Percentiles rank a stretch among this genome's conserved stretches.
phyloP scores from a whole-genome alignment of 2,329 filamentous ascomycete species.

The Teratosphaeria viscida region DNA sequence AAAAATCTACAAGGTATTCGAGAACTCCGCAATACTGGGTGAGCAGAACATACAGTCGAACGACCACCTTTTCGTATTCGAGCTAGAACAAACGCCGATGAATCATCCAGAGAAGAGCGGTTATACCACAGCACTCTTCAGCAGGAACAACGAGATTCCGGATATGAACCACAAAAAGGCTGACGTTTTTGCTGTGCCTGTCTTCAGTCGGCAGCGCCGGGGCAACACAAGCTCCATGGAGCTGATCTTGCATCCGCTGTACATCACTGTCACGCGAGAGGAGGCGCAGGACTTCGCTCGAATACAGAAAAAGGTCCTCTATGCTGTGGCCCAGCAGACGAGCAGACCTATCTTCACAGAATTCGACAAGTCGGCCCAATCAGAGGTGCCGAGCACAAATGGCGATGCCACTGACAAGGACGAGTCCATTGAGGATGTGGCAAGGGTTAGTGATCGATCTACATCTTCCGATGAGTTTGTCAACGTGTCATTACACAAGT shows the following conservation, averaged over 20 bases:
- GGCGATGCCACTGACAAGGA: constrained; percentile 24
- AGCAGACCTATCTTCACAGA: constrained; percentile 55
- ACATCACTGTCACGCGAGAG: constrained; percentile 63
- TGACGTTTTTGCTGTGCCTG: constrained; percentile 59
- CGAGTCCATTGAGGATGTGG: constrained; percentile 34
- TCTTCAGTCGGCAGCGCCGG: constrained; percentile 47
- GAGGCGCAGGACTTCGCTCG: constrained; percentile 59
- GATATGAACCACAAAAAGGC: constrained; percentile 51
- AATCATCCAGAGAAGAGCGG: constrained; percentile 53
- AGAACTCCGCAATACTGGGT: constrained; percentile 56
- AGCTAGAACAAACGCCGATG: constrained; percentile 68
- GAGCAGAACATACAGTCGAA: constrained; percentile 55
- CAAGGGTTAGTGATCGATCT: constrained; percentile 65
- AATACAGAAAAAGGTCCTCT: constrained; percentile 71
- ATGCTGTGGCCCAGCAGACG: constrained; percentile 65
- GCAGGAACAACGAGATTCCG: constrained; percentile 27
- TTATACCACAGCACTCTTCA: constrained; percentile 37
- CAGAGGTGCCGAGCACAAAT: not conserved
- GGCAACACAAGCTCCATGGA: constrained; percentile 27
- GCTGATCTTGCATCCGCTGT: constrained; percentile 35
- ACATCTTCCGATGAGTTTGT: constrained; percentile 85
- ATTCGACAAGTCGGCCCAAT: constrained; percentile 12
- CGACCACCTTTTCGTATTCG: constrained; percentile 61
- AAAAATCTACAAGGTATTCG: constrained; percentile 79
- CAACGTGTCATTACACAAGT: constrained; percentile 74